Evolutionary conservation across 2,329 filamentous ascomycete species (phyloP).

Genomic region (Penicillium olsonii): DNA sequence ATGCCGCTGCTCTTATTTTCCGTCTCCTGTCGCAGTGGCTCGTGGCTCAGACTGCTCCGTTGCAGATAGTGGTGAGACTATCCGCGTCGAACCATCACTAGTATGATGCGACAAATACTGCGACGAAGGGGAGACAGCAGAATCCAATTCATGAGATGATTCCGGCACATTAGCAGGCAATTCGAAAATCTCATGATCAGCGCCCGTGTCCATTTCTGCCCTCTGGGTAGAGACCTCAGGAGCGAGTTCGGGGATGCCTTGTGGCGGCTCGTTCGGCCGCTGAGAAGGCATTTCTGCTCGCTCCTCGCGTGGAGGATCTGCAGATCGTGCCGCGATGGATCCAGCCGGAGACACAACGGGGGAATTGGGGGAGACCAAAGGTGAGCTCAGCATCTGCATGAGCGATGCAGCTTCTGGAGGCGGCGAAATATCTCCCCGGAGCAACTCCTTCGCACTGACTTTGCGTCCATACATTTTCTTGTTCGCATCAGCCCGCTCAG

Average conservation of each 20-base stretch:
- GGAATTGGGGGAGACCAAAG: not conserved
- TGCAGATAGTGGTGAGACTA: not conserved
- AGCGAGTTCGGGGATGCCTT: not conserved
- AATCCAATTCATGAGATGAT: not conserved
- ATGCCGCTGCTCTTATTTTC: too few species aligned
- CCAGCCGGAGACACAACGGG: not conserved
- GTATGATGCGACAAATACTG: not conserved
- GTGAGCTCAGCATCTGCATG: conserved; percentile 78
- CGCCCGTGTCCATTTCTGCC: not conserved
- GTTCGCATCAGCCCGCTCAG: conserved; percentile 91
- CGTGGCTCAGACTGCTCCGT: not conserved
- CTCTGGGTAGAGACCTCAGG: not conserved
- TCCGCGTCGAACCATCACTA: not conserved
- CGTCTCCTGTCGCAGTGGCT: too few species aligned
- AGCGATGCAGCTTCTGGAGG: conserved; percentile 80
- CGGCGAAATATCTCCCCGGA: conserved; percentile 74
- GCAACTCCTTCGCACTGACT: conserved; percentile 74
- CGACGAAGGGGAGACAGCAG: not conserved
- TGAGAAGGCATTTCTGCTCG: not conserved
- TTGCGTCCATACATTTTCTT: conserved; percentile 87
- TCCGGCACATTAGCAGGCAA: not conserved
- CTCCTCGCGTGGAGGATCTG: not conserved
- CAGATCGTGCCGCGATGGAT: not conserved
- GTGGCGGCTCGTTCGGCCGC: not conserved
- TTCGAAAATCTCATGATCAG: not conserved